Evolutionary conservation across 352 stramenopile genomes (phyloP), one percentile per base, ranked within the genome.

Genomic region (Phytophthora pisi): DNA sequence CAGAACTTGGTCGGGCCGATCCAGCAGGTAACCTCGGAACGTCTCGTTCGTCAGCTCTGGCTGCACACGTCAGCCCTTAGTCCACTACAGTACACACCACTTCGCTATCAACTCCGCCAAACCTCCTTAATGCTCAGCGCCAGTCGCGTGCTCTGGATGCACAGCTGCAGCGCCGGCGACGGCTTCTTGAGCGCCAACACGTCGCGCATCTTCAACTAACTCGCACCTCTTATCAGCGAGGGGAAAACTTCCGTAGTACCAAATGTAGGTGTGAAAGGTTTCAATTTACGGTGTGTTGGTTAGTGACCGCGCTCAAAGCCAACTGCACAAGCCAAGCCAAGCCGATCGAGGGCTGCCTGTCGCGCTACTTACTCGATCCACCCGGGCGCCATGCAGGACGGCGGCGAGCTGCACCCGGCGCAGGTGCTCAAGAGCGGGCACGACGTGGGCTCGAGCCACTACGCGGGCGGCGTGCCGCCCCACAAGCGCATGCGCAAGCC

Each of bases 401-500:
- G 61, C 68, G 78, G 76, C 24, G 81, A 90, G 66, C 79, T 92
- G 46, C 84, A 92, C 72, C 74, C 82, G 7, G 84, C 84, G 53
- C 84, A 92, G 73, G 82, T 92, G 77, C 82, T 92, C 58, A 82
- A 81, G 62, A 91, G 84, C 70, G 84, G 84, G 40, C 84, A 92
- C 54, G 86, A 94, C 69, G 82, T 94, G 10, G 83, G 83, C 57
- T 76, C 72, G 26, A 87, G 74, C 26, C 80, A 89, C 61, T 92
- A 91, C 68, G 75, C 80, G 4, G 84, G 86, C 28, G 84, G 83
- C 30, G 77, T 90, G 47, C 82, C 86, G 15, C 82, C 81, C 2
- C 84, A 92, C 72, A 94, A 93, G 70, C 88, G 88, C 38, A 89
- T 91, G 79, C 85, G 88, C 52, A 96, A 96, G 77, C 88, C 86